A percentile compares a stretch with the other conserved stretches of the same genome.
Conservation (phyloP, 169 alveolate species). For the Babesia caballi region DNA sequence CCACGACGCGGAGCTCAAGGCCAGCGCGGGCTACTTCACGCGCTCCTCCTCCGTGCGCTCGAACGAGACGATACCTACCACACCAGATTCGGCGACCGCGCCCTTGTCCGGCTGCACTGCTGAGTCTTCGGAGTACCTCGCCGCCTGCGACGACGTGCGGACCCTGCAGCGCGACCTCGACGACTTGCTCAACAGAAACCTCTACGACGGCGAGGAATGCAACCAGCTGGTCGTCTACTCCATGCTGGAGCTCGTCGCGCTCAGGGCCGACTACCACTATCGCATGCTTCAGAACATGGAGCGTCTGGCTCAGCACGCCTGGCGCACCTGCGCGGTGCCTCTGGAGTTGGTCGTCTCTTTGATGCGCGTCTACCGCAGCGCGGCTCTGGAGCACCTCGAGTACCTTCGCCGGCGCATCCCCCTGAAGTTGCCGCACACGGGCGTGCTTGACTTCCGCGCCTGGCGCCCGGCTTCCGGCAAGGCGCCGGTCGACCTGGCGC, state of each 20-base stretch:
- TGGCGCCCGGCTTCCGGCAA: neutral
- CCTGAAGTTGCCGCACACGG: neutral
- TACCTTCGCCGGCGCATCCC: constrained; percentile 18
- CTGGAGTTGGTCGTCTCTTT: neutral
- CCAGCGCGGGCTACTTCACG: neutral
- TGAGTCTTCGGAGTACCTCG: neutral
- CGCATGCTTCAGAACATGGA: constrained; percentile 22
- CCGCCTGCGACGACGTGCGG: constrained; percentile 4
- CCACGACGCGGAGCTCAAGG: neutral
- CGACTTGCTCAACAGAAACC: neutral
- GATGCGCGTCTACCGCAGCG: constrained; percentile 13
- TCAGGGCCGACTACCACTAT: constrained; percentile 36
- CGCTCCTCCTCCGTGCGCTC: neutral
- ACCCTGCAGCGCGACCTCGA: constrained; percentile 8
- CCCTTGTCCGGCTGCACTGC: neutral
- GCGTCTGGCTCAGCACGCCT: neutral
- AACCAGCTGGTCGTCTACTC: neutral
- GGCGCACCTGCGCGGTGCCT: neutral
- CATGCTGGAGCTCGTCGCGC: neutral
- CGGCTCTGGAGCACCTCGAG: constrained; percentile 37
- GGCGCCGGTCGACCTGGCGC: neutral
- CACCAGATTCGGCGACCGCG: neutral
- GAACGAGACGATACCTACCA: neutral
- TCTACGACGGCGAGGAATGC: neutral
- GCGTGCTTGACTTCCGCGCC: constrained; percentile 26